Base-by-base conservation (phyloP, 257 asterid species). In the Solanum verrucosum region DNA sequence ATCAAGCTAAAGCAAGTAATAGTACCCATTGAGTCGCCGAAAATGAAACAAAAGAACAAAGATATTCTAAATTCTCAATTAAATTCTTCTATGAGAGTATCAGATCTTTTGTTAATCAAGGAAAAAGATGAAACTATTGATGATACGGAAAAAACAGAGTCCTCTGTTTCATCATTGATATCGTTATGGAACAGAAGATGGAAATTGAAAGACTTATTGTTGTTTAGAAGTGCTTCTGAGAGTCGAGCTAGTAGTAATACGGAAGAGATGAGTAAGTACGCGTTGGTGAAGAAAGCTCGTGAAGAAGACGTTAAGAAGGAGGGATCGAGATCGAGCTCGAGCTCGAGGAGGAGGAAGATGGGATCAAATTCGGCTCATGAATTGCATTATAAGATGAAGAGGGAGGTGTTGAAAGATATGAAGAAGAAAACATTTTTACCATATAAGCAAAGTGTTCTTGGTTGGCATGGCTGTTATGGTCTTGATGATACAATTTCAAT, bases 171-270 rank as follows among this genome's bases (percentile, higher is more conserved):
- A 52, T 84, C 94, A 0, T 91, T 94, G 12, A 90, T 90, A 56
- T 95, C 96, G 4, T 4, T 81, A 29, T 81, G 85, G 96, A 91
- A 94, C 87, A 92, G 91, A 42, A 95, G 91, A 78, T 97, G 99
- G 98, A 95, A 93, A 71, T 92, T 97, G 85, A 97, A 94, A 75
- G 99, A 96, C 89, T 87, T 97, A 27, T 68, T 96, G 18, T 74
- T 97, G 10, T 97, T 97, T 94, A 86, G 99, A 88, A 97, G 99
- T 88, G 98, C 99, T 21, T 96, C 99, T 18, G 99, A 96, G 37
- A 93, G 98, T 37, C 90, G 96, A n/a, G 92, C 96, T 0, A 91
- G 90, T 7, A 94, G 92, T 25, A 81, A 23, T 25, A 87, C 88
- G 20, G 92, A 92, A 18, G 88, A 93, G 88, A 40, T 92, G 9